Evolutionary conservation across 225 moss, liverwort and hornwort genomes (phyloP).

Genomic region (Takakia lepidozioides): DNA sequence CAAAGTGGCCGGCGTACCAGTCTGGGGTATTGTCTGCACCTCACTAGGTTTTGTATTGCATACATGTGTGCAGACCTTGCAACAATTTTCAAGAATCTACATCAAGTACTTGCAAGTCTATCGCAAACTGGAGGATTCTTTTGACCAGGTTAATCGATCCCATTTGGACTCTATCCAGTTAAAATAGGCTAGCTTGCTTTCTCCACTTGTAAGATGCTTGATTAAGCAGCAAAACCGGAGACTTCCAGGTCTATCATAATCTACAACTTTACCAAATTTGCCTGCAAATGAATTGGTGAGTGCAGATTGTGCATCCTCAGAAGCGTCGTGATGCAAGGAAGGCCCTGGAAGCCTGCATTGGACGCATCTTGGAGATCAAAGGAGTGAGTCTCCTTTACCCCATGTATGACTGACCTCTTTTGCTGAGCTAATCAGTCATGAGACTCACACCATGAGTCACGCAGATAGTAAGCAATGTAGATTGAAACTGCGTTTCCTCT

Average conservation of each 20-base stretch:
- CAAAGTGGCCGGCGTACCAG: too few species aligned
- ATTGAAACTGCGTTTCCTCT: too few species aligned
- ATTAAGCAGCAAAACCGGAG: too few species aligned
- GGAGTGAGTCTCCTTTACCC: slow-evolving; percentile 34
- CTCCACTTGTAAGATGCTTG: too few species aligned
- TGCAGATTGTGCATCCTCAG: slow-evolving; percentile 91
- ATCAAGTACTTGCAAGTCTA: slow-evolving; percentile 71
- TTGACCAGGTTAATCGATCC: slow-evolving; percentile 52
- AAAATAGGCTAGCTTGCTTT: too few species aligned
- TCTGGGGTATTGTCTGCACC: too few species aligned
- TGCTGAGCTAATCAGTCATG: too few species aligned
- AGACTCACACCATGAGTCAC: too few species aligned
- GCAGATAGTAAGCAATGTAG: too few species aligned
- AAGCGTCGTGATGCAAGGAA: slow-evolving; percentile 66
- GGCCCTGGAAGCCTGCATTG: slow-evolving; percentile 76
- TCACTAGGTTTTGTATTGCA: not conserved
- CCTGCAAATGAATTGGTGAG: not conserved
- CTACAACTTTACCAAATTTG: not conserved
- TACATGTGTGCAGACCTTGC: slow-evolving; percentile 19
- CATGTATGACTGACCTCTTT: too few species aligned
- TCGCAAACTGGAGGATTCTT: slow-evolving; percentile 64
- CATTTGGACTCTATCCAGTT: too few species aligned
- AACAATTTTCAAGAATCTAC: slow-evolving; percentile 45
- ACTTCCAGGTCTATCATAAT: not conserved
- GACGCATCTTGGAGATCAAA: slow-evolving; percentile 83